Percentiles rank a stretch among this genome's conserved stretches.
phyloP scores from a whole-genome alignment of 345 rosid genomes.

The Anacardium occidentale region DNA sequence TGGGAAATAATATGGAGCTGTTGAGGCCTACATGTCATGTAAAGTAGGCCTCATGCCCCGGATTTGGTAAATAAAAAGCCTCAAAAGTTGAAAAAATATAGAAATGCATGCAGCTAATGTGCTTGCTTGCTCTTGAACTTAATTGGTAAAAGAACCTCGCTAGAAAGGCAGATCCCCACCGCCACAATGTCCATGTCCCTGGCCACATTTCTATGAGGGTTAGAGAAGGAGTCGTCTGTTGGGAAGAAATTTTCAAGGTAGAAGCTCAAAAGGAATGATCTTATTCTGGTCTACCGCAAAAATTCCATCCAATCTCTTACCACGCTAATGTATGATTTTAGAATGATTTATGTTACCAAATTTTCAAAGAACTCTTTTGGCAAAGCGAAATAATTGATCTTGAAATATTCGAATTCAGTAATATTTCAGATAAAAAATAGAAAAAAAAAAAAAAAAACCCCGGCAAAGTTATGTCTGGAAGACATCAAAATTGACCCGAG shows the following conservation, averaged over 20 bases:
- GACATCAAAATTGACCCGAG: conserved; percentile 12
- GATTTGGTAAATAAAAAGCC: background rate
- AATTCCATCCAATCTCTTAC: background rate
- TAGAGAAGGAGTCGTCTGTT: too few species aligned
- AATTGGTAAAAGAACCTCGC: background rate
- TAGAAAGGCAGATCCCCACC: background rate
- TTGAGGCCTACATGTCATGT: conserved; percentile 9
- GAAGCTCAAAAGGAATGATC: too few species aligned
- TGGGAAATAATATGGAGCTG: background rate
- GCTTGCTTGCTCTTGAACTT: too few species aligned
- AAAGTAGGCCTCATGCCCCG: background rate
- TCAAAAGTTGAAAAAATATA: background rate
- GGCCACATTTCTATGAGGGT: background rate
- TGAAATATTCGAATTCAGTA: too few species aligned
- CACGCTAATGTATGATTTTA: background rate
- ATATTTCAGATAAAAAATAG: too few species aligned
- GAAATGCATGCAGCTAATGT: too few species aligned
- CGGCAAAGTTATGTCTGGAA: background rate
- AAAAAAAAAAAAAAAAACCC: too few species aligned
- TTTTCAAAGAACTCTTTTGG: too few species aligned
- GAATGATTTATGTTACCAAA: background rate
- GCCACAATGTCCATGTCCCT: background rate
- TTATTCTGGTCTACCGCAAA: too few species aligned
- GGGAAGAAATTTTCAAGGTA: too few species aligned
- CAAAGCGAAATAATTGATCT: too few species aligned